These are phyloP conservation scores for Geranomyces michiganensis DNA, from an alignment of 192 early-diverging fungal species.

Conservation along the genomic window DNA sequence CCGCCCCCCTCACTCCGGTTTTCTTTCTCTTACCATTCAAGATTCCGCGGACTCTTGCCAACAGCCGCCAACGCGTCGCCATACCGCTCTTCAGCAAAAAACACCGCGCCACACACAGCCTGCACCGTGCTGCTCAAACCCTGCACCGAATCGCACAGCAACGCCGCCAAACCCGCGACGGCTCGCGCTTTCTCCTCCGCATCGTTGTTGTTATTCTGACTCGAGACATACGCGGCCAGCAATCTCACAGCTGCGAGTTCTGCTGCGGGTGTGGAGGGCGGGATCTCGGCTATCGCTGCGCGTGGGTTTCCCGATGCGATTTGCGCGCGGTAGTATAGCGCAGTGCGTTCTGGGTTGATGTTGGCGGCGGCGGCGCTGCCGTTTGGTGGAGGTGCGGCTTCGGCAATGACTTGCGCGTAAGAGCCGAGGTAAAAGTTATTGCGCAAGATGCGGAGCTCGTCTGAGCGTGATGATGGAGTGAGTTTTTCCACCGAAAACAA, in stretches of 20 bases:
- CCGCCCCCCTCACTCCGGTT: too few species aligned
- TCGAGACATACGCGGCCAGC: slow-evolving; percentile 64
- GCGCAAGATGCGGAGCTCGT: slow-evolving; percentile 42
- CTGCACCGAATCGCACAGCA: slow-evolving; percentile 56
- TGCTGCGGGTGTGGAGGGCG: slow-evolving; percentile 38
- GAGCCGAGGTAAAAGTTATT: slow-evolving; percentile 64
- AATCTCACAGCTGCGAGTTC: slow-evolving; percentile 70
- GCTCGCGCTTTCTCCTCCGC: slow-evolving; percentile 46
- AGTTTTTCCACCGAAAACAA: too few species aligned
- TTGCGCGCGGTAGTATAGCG: slow-evolving; percentile 78
- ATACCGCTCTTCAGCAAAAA: slow-evolving; percentile 57
- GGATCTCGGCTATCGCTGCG: slow-evolving; percentile 68
- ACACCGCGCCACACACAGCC: slow-evolving; percentile 66
- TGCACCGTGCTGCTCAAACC: slow-evolving; percentile 51
- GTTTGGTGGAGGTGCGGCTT: slow-evolving; percentile 46
- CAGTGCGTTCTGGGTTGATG: slow-evolving; percentile 56
- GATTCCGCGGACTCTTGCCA: slow-evolving; percentile 68
- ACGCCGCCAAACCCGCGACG: slow-evolving; percentile 50
- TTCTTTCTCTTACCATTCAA: slow-evolving; percentile 78
- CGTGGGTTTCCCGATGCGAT: slow-evolving; percentile 70
- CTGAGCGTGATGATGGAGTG: too few species aligned
- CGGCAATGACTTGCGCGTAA: slow-evolving; percentile 74
- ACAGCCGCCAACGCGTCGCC: slow-evolving; percentile 77
- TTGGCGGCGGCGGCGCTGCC: too few species aligned
- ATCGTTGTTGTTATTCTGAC: background rate